Conservation (phyloP, 306 rosid genomes). For the Dryas octopetala region DNA sequence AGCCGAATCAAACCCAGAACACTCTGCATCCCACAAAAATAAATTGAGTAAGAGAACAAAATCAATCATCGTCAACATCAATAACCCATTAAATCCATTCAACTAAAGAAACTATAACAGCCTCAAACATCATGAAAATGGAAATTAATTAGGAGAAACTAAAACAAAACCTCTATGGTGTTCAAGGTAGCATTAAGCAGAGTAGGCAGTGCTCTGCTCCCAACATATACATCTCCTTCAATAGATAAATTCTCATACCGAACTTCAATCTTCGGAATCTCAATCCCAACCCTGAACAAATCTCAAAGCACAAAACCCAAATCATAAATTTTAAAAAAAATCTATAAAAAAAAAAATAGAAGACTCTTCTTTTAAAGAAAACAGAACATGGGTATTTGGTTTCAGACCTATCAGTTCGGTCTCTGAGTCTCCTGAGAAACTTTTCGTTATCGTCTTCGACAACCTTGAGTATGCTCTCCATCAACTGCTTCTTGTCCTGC, state of each 20-base stretch:
- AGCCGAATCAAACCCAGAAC: constrained; percentile 51
- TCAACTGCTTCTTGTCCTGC: constrained; percentile 45
- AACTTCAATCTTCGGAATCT: constrained; percentile 77
- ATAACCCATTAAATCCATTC: not conserved
- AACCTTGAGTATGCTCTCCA: constrained; percentile 49
- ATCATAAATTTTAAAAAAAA: not conserved
- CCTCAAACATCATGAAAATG: not conserved
- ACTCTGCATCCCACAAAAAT: constrained; percentile 21
- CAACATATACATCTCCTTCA: constrained; percentile 78
- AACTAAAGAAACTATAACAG: not conserved
- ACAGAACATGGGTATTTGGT: not conserved
- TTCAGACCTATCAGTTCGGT: constrained; percentile 61
- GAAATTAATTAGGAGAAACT: too few relatives aligned
- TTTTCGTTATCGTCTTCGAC: constrained; percentile 73
- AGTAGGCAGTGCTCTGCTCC: constrained; percentile 82
- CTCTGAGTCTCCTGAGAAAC: constrained; percentile 55
- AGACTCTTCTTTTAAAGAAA: not conserved
- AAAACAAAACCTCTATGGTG: constrained; percentile 50
- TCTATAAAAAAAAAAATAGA: too few relatives aligned
- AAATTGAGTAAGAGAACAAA: not conserved
- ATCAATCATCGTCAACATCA: not conserved
- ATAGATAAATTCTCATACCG: constrained; percentile 59
- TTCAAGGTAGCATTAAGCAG: constrained; percentile 65
- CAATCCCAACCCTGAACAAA: constrained; percentile 59
- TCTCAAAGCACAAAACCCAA: not conserved